Base-by-base conservation (phyloP, 768 basidiomycete species). In the Naganishia kalamii region DNA sequence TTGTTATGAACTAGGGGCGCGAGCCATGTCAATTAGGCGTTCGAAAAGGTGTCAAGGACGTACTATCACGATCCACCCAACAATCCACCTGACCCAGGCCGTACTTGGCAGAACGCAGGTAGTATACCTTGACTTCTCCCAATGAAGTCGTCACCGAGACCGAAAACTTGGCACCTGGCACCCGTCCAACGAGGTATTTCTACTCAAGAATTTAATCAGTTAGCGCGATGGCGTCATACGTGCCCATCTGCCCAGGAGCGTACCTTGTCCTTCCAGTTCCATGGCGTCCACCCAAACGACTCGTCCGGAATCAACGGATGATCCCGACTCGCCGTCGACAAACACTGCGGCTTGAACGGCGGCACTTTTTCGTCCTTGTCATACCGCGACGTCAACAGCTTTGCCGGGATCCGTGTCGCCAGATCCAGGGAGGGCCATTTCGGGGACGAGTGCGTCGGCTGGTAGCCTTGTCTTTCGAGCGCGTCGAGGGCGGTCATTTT, bases 11-110 rank as follows among this genome's bases (percentile, higher is more conserved):
- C 54, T 57, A 57, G 54, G 10, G 7, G n/a, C 6, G 13, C 23
- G 21, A 57, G 27, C 35, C 33, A 10, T 19, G 29, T 52, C 29
- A 35, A 27, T 2, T 19, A n/a, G 7, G 32, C 15, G 33, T 30
- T 12, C 17, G 8, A 35, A 4, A 35, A n/a, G 6, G 47, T n/a
- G 52, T 49, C 13, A 32, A 59, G 15, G 61, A 44, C 8, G 63
- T 60, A 27, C 33, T 61, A 13, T 71, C 69, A 30, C 72, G 68
- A 52, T 76, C 75, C 4, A 76, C 71, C 75, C 75, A 76, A 54
- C 75, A 74, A 21, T 54, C 63, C 27, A 69, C 66, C 17, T 66
- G 68, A 21, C 75, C 75, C 4, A 76, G 52, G n/a, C 70, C 68
- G 44, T 71, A 76, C 23, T 65, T 65, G 13, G 65, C 61, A 6